These are phyloP conservation scores for Lachancea quebecensis DNA, from an alignment of 805 yeast species.

Conservation along the genomic window DNA sequence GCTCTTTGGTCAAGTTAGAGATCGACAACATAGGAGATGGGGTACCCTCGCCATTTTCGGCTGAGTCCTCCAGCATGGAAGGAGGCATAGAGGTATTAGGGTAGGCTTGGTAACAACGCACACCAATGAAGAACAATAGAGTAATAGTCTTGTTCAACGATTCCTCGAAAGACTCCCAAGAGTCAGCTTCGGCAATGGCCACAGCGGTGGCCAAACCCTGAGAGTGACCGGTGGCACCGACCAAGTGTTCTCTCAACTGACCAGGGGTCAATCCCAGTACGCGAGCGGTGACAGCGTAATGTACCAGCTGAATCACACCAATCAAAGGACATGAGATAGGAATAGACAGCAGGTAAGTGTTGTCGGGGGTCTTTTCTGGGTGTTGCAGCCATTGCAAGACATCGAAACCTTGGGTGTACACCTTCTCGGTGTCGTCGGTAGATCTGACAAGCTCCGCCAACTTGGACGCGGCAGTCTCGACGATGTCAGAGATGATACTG, in stretches of 20 bases:
- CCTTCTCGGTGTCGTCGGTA: conserved; percentile 72
- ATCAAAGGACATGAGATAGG: conserved; percentile 97
- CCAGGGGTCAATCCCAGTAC: conserved; percentile 86
- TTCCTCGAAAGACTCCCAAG: conserved; percentile 77
- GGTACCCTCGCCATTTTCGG: conserved; percentile 89
- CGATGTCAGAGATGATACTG: conserved; percentile 65
- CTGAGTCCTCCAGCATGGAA: conserved; percentile 82
- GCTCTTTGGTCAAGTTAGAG: conserved; percentile 74
- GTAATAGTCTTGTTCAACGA: conserved; percentile 74
- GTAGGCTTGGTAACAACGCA: conserved; percentile 81
- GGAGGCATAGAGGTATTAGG: conserved; percentile 96
- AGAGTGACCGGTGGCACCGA: conserved; percentile 83
- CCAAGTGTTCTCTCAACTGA: conserved; percentile 59
- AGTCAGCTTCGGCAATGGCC: conserved; percentile 73
- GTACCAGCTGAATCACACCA: conserved; percentile 91
- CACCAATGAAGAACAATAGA: conserved; percentile 86
- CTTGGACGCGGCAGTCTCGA: conserved; percentile 60
- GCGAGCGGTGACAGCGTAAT: conserved; percentile 82
- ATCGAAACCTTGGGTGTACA: conserved; percentile 91
- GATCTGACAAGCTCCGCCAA: conserved; percentile 62
- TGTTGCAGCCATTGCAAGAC: conserved; percentile 78
- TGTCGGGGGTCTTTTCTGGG: conserved; percentile 83
- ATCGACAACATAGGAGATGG: conserved; percentile 98
- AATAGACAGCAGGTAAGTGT: conserved; percentile 78
- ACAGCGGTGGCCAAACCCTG: conserved; percentile 91